Base-by-base conservation (phyloP, 768 basidiomycete genomes). In the Tylopilus sp. region DNA sequence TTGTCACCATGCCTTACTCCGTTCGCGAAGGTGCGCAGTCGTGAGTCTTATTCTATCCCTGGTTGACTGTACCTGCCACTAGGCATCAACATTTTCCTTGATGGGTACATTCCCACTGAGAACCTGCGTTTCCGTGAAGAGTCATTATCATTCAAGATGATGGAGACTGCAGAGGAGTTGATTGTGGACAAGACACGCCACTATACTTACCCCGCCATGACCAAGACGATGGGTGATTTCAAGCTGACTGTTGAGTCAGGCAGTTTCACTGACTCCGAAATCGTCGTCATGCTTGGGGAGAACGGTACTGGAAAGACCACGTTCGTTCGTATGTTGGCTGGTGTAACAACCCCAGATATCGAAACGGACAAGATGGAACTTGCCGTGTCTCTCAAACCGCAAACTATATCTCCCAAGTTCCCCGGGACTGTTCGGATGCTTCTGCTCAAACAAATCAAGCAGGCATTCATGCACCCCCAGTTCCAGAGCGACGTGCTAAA, bases 11-110 rank as follows among this genome's bases (percentile, higher is more conserved):
- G 93, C 97, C 97, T 33, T 93, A 85, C 66, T 97, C 95, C 25
- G 95, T 98, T 52, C 85, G 97, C 53, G 97, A 99, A 88, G 94
- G 92, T 91, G 52, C 18, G 75, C 60, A 33, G 18, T 44, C 47
- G 9, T 33, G 17, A 2, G 21, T 50, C 40, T 40, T 44, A 33
- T 47, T 46, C 15, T 47, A 12, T n/a, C 35, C 21, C 35, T 33
- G 18, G 31, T 54, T 43, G 25, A 56, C 38, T 12, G 47, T 26
- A 7, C 26, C 40, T 23, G 38, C 44, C 44, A 20, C 10, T 58
- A 94, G 92, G 95, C 58, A 98, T 99, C 76, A 99, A 99, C 72
- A 98, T 98, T 66, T 99, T 99, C 82, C 78, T 99, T 52, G 97
- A 99, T 63, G 97, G 97, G 38, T 94, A 93, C 75, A 93, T 99